Percentiles rank a stretch among this genome's conserved stretches.
phyloP scores from a whole-genome alignment of 441 rosid genomes.

The Monsonia emarginata region DNA sequence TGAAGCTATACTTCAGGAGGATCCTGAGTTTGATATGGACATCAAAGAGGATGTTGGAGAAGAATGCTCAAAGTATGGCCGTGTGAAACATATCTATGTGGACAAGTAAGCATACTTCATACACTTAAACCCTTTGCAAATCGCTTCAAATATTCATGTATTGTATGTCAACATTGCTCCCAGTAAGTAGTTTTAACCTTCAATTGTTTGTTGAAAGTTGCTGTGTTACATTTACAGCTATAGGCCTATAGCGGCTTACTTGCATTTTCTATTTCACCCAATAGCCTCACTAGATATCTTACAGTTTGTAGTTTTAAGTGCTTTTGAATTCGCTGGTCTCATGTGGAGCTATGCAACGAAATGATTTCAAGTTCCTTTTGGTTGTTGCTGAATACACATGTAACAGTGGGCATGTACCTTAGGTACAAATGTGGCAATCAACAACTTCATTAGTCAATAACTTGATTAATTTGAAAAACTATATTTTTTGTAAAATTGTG shows the following conservation, averaged over 20 bases:
- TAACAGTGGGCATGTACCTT: not conserved
- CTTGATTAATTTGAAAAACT: no score
- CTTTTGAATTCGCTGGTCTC: no score
- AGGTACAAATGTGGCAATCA: no score
- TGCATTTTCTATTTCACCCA: not conserved
- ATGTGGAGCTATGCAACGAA: no score
- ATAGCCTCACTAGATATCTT: not conserved
- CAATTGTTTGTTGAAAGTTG: not conserved
- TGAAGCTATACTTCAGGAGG: constrained; percentile 39
- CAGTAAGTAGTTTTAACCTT: not conserved
- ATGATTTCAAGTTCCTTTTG: not conserved
- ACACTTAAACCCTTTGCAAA: not conserved
- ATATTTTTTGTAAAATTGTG: no score
- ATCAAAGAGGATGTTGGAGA: constrained; percentile 67
- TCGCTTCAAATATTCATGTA: not conserved
- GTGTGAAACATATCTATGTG: constrained; percentile 53
- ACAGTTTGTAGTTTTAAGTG: not conserved
- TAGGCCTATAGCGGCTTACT: no score
- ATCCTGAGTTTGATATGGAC: constrained; percentile 69
- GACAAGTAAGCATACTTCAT: constrained; percentile 52
- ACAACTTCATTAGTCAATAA: no score
- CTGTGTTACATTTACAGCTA: not conserved
- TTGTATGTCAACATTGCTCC: not conserved
- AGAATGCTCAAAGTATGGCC: constrained; percentile 76
- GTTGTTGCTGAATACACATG: not conserved